Percentiles rank a stretch among this genome's conserved stretches.
Conservation (phyloP, 768 basidiomycete genomes). For the Tricholoma bakamatsutake region DNA sequence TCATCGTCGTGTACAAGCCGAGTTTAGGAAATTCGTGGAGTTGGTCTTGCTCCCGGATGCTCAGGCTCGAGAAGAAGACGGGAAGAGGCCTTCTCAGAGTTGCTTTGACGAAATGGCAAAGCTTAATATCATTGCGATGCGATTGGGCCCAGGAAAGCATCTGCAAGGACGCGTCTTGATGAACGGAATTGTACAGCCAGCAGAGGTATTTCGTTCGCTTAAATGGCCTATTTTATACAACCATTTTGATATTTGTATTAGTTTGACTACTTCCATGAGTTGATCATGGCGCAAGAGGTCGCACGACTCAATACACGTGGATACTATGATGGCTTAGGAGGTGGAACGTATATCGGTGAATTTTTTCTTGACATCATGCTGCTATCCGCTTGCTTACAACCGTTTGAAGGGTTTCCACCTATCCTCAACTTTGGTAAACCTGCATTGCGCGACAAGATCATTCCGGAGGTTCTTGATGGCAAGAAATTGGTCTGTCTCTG, state of each 20-base stretch:
- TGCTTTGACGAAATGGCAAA: conserved; percentile 67
- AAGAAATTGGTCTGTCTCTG: conserved; percentile 74
- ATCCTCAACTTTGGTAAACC: conserved; percentile 74
- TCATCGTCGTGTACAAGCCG: conserved; percentile 54
- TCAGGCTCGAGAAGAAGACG: conserved; percentile 67
- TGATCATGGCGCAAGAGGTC: conserved; percentile 68
- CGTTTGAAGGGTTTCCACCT: conserved; percentile 52
- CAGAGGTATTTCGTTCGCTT: conserved; percentile 41
- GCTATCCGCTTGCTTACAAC: background rate
- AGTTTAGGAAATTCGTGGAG: conserved; percentile 66
- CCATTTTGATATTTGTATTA: conserved; percentile 14
- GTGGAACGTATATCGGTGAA: conserved; percentile 32
- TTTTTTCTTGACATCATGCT: background rate
- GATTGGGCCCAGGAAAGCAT: conserved; percentile 83
- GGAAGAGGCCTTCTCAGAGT: conserved; percentile 65
- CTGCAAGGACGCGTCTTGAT: conserved; percentile 69
- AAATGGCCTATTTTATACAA: background rate
- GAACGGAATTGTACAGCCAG: conserved; percentile 69
- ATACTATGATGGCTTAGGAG: conserved; percentile 69
- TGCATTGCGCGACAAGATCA: conserved; percentile 53
- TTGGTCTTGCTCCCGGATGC: conserved; percentile 54
- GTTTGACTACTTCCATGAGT: conserved; percentile 82
- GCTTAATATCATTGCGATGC: conserved; percentile 52
- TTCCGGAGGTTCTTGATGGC: conserved; percentile 51
- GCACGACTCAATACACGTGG: conserved; percentile 67